Base-by-base conservation (phyloP, 257 asterid genomes). In the Fraxinus americana region DNA sequence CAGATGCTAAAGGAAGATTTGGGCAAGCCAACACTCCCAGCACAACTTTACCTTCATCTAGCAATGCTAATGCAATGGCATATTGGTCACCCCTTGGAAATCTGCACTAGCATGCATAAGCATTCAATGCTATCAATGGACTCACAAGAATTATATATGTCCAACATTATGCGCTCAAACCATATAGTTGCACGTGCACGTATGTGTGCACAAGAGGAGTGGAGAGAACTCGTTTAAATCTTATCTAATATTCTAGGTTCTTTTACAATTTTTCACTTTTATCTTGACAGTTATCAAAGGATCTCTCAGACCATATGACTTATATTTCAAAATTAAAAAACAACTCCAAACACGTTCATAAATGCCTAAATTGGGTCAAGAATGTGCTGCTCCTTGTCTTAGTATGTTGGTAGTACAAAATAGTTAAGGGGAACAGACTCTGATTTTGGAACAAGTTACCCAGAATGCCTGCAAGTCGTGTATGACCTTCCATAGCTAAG, bases 11-110 rank as follows among this genome's bases (percentile, higher is more conserved):
- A 48, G 97, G 97, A 76, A 96, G 97, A 90, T 96, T 96, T 9
- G 98, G 99, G 85, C 99, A 96, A 75, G 99, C 97, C 63, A 96
- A 82, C 50, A 96, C 97, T 67, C 99, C 99, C 75, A 93, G 85
- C 39, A 93, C 97, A 43, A 91, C 96, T 85, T 93, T 90, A 72
- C 99, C 99, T 87, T 90, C 87, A 80, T 96, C 99, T 77, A 96
- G 85, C 87, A 96, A 83, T 78, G 88, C 99, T 79, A 96, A 82
- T 57, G 99, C 99, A 84, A 92, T 93, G 72, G 99, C 99, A 89
- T 96, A 96, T 75, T 96, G 97, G 77, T 89, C 94, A 77, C 98
- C 99, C 84, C 99, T 88, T 50, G 93, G 25, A 82, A 96, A 93
- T 84, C 98, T 96, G 82, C 87, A 82, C 77, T 59, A 43, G 72